Percentiles rank a stretch among this genome's conserved stretches.
Conservation (phyloP, 2,329 filamentous ascomycete genomes). For the Leptodontidium sp. region DNA sequence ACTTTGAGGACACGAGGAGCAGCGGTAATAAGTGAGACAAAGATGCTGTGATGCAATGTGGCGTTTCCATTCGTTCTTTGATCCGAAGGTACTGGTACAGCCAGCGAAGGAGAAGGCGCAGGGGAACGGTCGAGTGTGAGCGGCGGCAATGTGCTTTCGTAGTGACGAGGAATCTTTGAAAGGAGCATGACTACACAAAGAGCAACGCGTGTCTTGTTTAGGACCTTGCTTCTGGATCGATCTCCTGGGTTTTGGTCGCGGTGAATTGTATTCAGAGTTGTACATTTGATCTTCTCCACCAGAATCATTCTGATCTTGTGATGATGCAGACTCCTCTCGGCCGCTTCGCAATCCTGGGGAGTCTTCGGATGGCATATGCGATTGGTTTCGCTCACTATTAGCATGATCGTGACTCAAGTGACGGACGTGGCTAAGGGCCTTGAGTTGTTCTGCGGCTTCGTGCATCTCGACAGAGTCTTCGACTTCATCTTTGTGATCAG, state of each 20-base stretch:
- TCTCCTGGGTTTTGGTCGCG: slow-evolving; percentile 45
- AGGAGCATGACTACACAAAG: slow-evolving; percentile 67
- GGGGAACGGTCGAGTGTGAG: slow-evolving; percentile 77
- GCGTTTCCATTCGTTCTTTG: slow-evolving; percentile 98
- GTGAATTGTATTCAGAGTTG: slow-evolving; percentile 47
- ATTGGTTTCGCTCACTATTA: slow-evolving; percentile 44
- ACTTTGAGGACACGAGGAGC: slow-evolving; percentile 65
- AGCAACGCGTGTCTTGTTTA: slow-evolving; percentile 69
- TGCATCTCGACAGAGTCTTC: slow-evolving; percentile 76
- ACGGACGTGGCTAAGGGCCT: slow-evolving; percentile 69
- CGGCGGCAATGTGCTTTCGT: slow-evolving; percentile 72
- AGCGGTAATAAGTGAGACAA: slow-evolving; percentile 70
- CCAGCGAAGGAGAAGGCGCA: slow-evolving; percentile 88
- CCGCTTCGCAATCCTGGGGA: slow-evolving; percentile 45
- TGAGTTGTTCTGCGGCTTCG: slow-evolving; percentile 71
- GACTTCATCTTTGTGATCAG: slow-evolving; percentile 56
- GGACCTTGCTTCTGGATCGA: slow-evolving; percentile 48
- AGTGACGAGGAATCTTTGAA: slow-evolving; percentile 73
- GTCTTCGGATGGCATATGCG: slow-evolving; percentile 45
- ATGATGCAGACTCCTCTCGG: slow-evolving; percentile 54
- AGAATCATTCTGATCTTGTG: slow-evolving; percentile 51
- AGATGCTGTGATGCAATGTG: slow-evolving; percentile 93
- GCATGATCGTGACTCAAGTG: slow-evolving; percentile 58
- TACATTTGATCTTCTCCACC: slow-evolving; percentile 52
- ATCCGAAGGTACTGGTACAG: slow-evolving; percentile 83